Base-by-base conservation (phyloP, 345 rosid genomes). In the Brassica rapa region DNA sequence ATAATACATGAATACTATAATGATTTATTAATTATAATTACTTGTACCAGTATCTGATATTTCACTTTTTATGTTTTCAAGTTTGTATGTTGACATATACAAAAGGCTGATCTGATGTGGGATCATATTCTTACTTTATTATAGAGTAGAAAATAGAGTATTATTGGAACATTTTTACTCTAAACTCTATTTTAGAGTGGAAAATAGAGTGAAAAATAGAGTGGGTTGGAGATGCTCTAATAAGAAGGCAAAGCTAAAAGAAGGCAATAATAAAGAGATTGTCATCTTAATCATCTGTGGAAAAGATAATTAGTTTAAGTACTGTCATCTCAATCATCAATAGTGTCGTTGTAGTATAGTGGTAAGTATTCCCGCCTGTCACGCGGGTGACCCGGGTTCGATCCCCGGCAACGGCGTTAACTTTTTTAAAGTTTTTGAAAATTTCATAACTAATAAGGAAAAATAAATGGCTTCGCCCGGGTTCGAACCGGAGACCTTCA, bases 371-470 rank as follows among this genome's bases (percentile, higher is more conserved):
- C 88, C 90, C 88, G 91, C 86, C 96, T 90, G 90, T 91, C 98
- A 94, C 92, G 88, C 89, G 88, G 92, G 93, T 49, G 97, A 87
- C 97, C 91, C 92, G 74, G 85, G 91, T 88, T 89, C 94, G 96
- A 88, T 87, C 91, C 92, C 93, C 92, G 90, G 94, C 92, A 89
- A 83, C 87, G 92, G 97, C 88, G 95, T 6, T 12, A 1, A n/a
- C 10, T 29, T 1, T 35, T 10, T 19, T 8, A 3, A 0, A 5
- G 5, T 8, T 4, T 64, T 35, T 19, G 68, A 15, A 63, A 7
- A 8, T 32, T n/a, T 15, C 39, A 64, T 4, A 15, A 63, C 15
- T 43, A 7, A 7, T 2, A 4, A 1, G 0, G 1, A 8, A 33
- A 15, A 16, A 63, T 0, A 0, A 4, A 65, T 65, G 69, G 51